phyloP scores from a whole-genome alignment of 2,329 filamentous ascomycete species.

The Clarireedia sp. region DNA sequence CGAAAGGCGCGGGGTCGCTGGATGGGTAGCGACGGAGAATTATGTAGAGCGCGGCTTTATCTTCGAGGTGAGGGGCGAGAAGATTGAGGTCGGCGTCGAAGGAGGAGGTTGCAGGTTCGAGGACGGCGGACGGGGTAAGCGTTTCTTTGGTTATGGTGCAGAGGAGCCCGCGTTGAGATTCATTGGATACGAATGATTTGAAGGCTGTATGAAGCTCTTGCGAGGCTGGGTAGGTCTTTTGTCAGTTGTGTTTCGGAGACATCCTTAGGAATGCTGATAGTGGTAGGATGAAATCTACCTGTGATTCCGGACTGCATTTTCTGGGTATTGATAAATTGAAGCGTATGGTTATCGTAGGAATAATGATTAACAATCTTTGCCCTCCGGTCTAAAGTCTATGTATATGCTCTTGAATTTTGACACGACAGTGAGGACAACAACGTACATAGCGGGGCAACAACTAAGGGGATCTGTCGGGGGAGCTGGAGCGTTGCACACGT shows the following conservation, averaged over 20 bases:
- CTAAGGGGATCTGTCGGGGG: not conserved
- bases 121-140: slow-evolving; percentile 52
- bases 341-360: no score
- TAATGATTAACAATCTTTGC: no score
- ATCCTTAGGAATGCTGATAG: not conserved
- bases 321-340: no score
- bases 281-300: slow-evolving; percentile 38
- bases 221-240: slow-evolving; percentile 47
- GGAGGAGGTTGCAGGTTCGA: slow-evolving; percentile 43
- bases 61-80: slow-evolving; percentile 55
- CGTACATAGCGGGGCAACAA: slow-evolving; percentile 4
- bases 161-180: slow-evolving; percentile 60
- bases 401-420: not conserved
- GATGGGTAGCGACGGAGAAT: slow-evolving; percentile 61
- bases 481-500: not conserved
- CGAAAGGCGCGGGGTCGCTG: slow-evolving; percentile 40
- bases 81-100: slow-evolving; percentile 58
- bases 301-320: slow-evolving; percentile 74
- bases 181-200: slow-evolving; percentile 55
- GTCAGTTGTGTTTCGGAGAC: slow-evolving; percentile 3
- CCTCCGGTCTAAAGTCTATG: not conserved
- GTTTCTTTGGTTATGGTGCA: slow-evolving; percentile 62
- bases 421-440: slow-evolving; percentile 9
- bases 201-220: slow-evolving; percentile 70
- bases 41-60: slow-evolving; percentile 63